Percentiles rank a stretch among this genome's conserved stretches.
Evolutionary conservation across 1,284 basidiomycete genomes (phyloP).

Genomic region (Fomes fomentarius): DNA sequence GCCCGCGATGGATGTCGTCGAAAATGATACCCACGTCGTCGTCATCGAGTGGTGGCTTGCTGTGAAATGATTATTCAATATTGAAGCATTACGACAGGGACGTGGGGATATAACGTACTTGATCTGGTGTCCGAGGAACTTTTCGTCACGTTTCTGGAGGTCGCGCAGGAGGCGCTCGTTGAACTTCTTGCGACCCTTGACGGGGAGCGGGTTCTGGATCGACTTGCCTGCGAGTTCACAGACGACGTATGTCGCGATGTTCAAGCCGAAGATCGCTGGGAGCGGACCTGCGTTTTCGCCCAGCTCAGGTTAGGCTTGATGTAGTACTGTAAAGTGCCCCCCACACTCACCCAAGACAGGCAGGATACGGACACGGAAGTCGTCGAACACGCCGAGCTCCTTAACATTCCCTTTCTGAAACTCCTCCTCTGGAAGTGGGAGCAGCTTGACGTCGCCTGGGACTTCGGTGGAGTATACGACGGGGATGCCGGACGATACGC

Average conservation of each 20-base stretch:
- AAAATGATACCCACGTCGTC: slow-evolving; percentile 84
- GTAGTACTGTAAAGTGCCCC: neutral
- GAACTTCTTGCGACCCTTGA: slow-evolving; percentile 83
- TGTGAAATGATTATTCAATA: too few species aligned
- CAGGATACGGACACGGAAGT: slow-evolving; percentile 91
- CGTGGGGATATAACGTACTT: slow-evolving; percentile 27
- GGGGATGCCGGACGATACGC: slow-evolving; percentile 78
- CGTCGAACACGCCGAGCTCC: slow-evolving; percentile 91
- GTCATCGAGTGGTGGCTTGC: slow-evolving; percentile 77
- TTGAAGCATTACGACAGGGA: neutral
- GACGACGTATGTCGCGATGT: slow-evolving; percentile 86
- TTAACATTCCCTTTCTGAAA: slow-evolving; percentile 89
- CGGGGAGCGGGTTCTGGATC: slow-evolving; percentile 78
- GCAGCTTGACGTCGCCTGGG: slow-evolving; percentile 84
- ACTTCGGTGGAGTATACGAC: slow-evolving; percentile 98
- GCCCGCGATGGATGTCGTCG: slow-evolving; percentile 85
- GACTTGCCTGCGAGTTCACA: slow-evolving; percentile 85
- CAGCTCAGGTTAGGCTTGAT: too few species aligned
- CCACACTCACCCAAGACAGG: slow-evolving; percentile 73
- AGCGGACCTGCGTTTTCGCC: slow-evolving; percentile 60
- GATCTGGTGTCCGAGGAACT: slow-evolving; percentile 49
- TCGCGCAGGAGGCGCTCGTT: slow-evolving; percentile 84
- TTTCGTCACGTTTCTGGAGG: slow-evolving; percentile 72
- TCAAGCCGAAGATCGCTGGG: slow-evolving; percentile 87
- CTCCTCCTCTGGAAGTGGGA: slow-evolving; percentile 92